Evolutionary conservation across 2,329 filamentous ascomycete species (phyloP), one percentile per base, ranked within the genome.

Genomic region (Hypoxylon sp.): DNA sequence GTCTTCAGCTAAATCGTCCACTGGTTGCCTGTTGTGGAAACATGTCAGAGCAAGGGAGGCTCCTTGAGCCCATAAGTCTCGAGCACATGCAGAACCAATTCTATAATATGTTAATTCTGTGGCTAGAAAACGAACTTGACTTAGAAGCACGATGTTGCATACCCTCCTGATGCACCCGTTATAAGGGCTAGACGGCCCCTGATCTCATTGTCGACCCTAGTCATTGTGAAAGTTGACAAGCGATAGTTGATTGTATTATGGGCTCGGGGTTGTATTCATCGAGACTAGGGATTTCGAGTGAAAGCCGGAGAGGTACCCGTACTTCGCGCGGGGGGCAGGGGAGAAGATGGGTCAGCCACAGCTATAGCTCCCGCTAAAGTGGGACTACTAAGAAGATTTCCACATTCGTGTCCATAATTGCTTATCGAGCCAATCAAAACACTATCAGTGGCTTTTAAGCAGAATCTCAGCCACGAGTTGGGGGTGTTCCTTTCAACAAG

Each of bases 101-200:
- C 76, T 78, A 63, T 45, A 25, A 61, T 45, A 25, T 27, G 68
- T 69, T 45, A 57, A 63, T 58, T 19, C 55, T 63, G 54, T 19
- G 61, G 27, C 39, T 43, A 30, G 25, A 27, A 46, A n/a, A 46
- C 48, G 53, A 19, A 25, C 27, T 54, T 8, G n/a, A 55, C 16
- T 23, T 53, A 23, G 27, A 50, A n/a, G 29, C 19, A 41, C 27
- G 14, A 14, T 23, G 32, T 52, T 11, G 45, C 72, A 54, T 74
- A 77, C 76, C 76, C 76, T 66, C 76, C 77, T 43, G 75, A 78
- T 51, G 76, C 77, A 29, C 77, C 77, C 23, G 77, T 79, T 19
- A 79, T 72, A 8, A 78, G 75, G 46, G 76, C 77, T 34, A 79
- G 67, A 14, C 77, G 76, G 29, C 77, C 76, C 34, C 63, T 70